A percentile compares a stretch with the other conserved stretches of the same genome.
Evolutionary conservation across 257 asterid species (phyloP).

Genomic region (Echium plantagineum): DNA sequence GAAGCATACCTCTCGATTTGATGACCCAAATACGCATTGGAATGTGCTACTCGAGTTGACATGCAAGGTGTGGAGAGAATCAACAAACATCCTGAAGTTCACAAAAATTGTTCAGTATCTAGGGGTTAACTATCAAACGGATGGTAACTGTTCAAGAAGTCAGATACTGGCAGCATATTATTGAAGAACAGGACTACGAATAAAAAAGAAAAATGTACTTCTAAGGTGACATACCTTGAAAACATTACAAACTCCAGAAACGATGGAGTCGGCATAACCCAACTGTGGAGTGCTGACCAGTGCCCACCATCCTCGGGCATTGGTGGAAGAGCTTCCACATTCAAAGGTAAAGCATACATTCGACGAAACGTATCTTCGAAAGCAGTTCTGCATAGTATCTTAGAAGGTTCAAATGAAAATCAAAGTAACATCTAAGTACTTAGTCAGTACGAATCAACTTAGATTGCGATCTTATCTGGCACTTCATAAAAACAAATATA

Average conservation of each 20-base stretch:
- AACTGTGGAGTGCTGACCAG: constrained; percentile 85
- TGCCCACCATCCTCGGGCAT: constrained; percentile 95
- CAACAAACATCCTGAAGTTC: constrained; percentile 73
- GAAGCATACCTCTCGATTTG: constrained; percentile 53
- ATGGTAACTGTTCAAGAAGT: constrained; percentile 4
- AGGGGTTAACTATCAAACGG: too few relatives aligned
- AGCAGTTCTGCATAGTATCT: constrained; percentile 40
- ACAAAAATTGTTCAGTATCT: constrained; percentile 6
- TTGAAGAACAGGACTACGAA: neutral
- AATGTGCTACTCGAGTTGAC: constrained; percentile 25
- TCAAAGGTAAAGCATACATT: constrained; percentile 80
- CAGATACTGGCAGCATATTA: neutral
- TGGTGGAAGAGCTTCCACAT: constrained; percentile 87
- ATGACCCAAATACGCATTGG: constrained; percentile 53
- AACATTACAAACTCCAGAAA: constrained; percentile 91
- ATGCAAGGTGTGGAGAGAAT: constrained; percentile 64
- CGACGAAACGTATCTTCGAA: constrained; percentile 74
- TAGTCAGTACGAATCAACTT: neutral
- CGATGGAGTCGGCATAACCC: constrained; percentile 99
- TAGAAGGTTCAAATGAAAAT: constrained; percentile 7
- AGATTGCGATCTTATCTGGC: neutral
- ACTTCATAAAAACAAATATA: neutral
- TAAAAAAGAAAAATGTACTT: constrained; percentile 8
- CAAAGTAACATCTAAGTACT: too few relatives aligned
- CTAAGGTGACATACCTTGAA: constrained; percentile 46